Evolutionary conservation across 2,329 filamentous ascomycete genomes (phyloP), one percentile per base, ranked within the genome.

Genomic region (Nannizziopsis barbatae): DNA sequence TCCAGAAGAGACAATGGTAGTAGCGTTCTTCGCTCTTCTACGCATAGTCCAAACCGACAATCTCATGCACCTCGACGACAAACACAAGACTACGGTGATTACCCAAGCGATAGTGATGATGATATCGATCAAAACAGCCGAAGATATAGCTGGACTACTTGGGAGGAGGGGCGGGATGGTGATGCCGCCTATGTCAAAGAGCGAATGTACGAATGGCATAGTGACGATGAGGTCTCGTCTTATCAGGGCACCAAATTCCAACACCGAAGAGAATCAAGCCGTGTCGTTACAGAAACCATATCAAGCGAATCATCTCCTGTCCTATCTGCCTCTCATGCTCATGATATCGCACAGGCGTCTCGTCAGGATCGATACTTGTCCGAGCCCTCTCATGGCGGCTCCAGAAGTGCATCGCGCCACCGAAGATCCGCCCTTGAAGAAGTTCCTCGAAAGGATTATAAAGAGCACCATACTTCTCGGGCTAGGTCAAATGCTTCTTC

Each of bases 151-250:
- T 43, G 50, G 45, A 46, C 50, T 17, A 52, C 46, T 31, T 53
- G 38, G n/a, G 43, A 51, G 22, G 50, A 46, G 17, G 46, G 51
- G 27, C 35, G 22, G 12, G 41, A 35, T 37, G 38, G 18, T 14
- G 14, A 43, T 18, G 35, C 38, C 38, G 43, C 37, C 10, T 18
- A n/a, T 31, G 27, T 39, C 7, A 47, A 42, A 22, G 41, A 48
- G 32, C 15, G 31, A 37, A 15, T 20, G 15, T 36, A 42, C 12
- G 54, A 53, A 40, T 56, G 50, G 52, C 40, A 54, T 39, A 54
- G 54, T 35, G 54, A 56, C 17, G 52, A 54, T 38, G 54, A 56
- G 18, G 11, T 49, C 18, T 48, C 52, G 14, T 52, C 51, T 10
- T 42, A 49, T 33, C 35, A 42, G 33, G 49, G 51, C 7, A 38